Conservation (phyloP, 306 rosid genomes). For the Castanea mollissima region DNA sequence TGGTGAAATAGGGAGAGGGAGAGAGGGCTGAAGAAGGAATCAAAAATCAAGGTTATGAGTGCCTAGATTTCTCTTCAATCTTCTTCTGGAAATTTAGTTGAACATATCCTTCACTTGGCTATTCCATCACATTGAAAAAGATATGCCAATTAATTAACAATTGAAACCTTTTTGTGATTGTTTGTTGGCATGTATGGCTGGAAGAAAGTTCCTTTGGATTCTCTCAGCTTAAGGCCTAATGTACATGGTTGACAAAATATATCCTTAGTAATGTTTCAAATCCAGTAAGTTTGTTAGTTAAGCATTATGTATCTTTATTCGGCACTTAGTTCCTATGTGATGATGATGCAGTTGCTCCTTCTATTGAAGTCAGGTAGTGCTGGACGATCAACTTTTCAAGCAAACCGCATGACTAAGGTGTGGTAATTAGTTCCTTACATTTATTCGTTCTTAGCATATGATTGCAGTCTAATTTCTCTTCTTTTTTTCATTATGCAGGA, state of each 20-base stretch:
- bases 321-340: constrained; percentile 1
- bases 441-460: background rate
- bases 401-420: constrained; percentile 34
- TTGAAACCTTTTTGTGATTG: background rate
- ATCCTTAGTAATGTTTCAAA: background rate
- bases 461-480: constrained; percentile 6
- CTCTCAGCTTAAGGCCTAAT: background rate
- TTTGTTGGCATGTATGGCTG: background rate
- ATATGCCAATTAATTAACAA: background rate
- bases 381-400: constrained; percentile 13
- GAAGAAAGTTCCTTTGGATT: background rate
- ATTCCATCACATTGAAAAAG: background rate
- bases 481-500: constrained; percentile 45
- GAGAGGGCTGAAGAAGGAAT: too few species aligned
- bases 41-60: too few species aligned
- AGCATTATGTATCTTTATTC: background rate
- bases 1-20: too few species aligned
- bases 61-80: background rate
- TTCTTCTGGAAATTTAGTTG: background rate
- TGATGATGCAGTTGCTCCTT: constrained; percentile 30
- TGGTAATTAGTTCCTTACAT: constrained; percentile 9
- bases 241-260: background rate
- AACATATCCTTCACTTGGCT: background rate
- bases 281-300: background rate
- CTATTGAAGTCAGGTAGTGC: constrained; percentile 17